Evolutionary conservation across 805 yeast genomes (phyloP), one percentile per base, ranked within the genome.

Genomic region (Myxozyma neotropica): DNA sequence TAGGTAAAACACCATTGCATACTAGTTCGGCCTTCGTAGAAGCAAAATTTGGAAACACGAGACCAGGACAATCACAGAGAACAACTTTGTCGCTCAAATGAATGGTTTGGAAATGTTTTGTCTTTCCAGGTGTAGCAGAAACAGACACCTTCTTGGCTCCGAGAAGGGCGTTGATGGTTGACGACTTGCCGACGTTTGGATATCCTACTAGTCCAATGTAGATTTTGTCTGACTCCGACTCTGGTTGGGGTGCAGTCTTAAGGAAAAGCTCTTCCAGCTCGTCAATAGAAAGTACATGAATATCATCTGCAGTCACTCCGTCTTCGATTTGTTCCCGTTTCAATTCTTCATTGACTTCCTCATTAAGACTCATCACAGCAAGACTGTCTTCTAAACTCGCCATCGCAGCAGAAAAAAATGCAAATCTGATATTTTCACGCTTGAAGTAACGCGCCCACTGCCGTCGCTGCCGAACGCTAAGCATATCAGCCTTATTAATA

Each of bases 141-240:
- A 94, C 99, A 1, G 97, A 91, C n/a, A 94, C 99, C 73, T 89
- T 92, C 71, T 94, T 94, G 19, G 97, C 85, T 13, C 99, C 99
- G 47, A 93, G 94, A 43, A 94, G 79, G 0, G 99, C 97, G 74
- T 94, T 94, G 69, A 94, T 94, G 1, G 98, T 94, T n/a, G 98
- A 92, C 1, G 98, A 94, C 72, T 89, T 89, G 77, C 96, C 96
- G 52, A 87, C 93, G 72, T 93, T 94, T 40, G 99, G 99, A 73
- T 94, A 94, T 35, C 99, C 99, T 21, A 94, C 99, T 66, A 94
- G 80, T 60, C 99, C 99, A 65, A 94, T 90, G 35, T 60, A 59
- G 13, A 53, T 46, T 36, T 50, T 54, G 12, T 62, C 60, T 21
- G 85, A 23, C 24, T 58, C 58, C 12, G 33, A n/a, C 21, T 27